phyloP scores from a whole-genome alignment of 352 stramenopile genomes.

The Phytophthora fragariae region DNA sequence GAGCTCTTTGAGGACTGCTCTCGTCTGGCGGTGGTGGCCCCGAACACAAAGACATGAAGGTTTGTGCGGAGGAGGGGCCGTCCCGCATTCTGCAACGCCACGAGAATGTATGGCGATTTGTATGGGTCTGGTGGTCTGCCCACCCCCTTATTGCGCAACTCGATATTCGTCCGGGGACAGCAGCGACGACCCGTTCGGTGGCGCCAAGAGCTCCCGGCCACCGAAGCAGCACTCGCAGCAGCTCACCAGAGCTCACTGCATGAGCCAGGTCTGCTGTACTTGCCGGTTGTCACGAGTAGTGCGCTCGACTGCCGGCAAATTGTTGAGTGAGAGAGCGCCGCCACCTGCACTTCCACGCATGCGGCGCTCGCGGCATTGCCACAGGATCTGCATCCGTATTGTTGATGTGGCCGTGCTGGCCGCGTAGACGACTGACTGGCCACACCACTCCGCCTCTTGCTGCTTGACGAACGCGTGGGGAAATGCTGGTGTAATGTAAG shows the following conservation, averaged over 20 bases:
- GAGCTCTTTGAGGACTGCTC: slow-evolving; percentile 47
- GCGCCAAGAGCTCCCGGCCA: slow-evolving; percentile 6
- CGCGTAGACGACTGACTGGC: not conserved
- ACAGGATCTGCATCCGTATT: slow-evolving; percentile 34
- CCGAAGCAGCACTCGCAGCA: slow-evolving; percentile 3
- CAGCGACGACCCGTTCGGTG: slow-evolving; percentile 9
- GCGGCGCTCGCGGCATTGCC: slow-evolving; percentile 13
- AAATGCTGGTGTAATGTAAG: not conserved
- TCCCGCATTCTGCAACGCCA: slow-evolving; percentile 26
- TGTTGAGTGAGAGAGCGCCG: slow-evolving; percentile 27
- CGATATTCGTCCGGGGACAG: slow-evolving; percentile 3
- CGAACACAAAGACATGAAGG: slow-evolving; percentile 37
- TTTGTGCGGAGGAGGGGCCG: slow-evolving; percentile 37
- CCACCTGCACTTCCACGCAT: not conserved
- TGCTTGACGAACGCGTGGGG: not conserved
- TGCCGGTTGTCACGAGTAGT: not conserved
- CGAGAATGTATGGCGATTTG: slow-evolving; percentile 7
- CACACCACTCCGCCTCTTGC: slow-evolving; percentile 6
- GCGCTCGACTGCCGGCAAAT: slow-evolving; percentile 14
- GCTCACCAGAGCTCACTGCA: too few relatives aligned
- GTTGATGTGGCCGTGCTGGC: slow-evolving; percentile 26
- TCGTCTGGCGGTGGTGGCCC: slow-evolving; percentile 32
- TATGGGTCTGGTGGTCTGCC: slow-evolving; percentile 26
- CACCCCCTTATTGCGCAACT: slow-evolving; percentile 30
- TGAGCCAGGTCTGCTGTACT: too few relatives aligned